Percentiles rank a stretch among this genome's conserved stretches.
Evolutionary conservation across 164 flowering plant species (phyloP).

Genomic region (Warburgia ugandensis): DNA sequence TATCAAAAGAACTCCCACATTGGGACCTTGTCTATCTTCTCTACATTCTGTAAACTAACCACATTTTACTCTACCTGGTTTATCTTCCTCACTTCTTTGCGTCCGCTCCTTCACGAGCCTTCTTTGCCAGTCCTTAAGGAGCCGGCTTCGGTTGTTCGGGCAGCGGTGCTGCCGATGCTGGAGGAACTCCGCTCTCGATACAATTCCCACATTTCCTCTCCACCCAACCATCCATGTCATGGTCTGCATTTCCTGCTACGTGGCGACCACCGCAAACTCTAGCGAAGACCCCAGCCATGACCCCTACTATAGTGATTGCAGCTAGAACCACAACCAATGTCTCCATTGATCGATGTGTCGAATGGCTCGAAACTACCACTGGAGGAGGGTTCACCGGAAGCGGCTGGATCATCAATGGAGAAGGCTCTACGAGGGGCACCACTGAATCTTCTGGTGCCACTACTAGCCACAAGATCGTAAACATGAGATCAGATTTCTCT

Average conservation of each 20-base stretch:
- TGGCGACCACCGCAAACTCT: slow-evolving; percentile 71
- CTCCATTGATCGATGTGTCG: slow-evolving; percentile 50
- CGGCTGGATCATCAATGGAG: slow-evolving; percentile 11
- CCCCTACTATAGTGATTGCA: slow-evolving; percentile 53
- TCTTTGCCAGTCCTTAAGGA: no score
- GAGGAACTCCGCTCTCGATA: slow-evolving; percentile 54
- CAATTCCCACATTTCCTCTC: slow-evolving; percentile 67
- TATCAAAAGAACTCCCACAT: no score
- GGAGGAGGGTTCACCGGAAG: no score
- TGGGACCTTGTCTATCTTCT: no score
- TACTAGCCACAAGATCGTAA: background rate
- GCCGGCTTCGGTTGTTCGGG: slow-evolving; percentile 7
- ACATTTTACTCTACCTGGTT: no score
- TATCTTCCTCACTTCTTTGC: slow-evolving; percentile 7
- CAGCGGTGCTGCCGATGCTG: slow-evolving; percentile 2
- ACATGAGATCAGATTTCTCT: background rate
- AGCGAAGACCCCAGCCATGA: slow-evolving; percentile 63
- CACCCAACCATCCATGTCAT: slow-evolving; percentile 81
- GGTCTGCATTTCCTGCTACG: slow-evolving; percentile 45
- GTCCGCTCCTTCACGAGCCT: slow-evolving; percentile 9
- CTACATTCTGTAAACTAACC: no score
- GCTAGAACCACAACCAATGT: slow-evolving; percentile 74
- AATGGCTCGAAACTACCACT: no score
- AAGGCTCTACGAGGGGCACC: slow-evolving; percentile 10
- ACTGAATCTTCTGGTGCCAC: background rate